Base-by-base conservation (phyloP, 352 stramenopile genomes). In the Pelagophyceae sp. region DNA sequence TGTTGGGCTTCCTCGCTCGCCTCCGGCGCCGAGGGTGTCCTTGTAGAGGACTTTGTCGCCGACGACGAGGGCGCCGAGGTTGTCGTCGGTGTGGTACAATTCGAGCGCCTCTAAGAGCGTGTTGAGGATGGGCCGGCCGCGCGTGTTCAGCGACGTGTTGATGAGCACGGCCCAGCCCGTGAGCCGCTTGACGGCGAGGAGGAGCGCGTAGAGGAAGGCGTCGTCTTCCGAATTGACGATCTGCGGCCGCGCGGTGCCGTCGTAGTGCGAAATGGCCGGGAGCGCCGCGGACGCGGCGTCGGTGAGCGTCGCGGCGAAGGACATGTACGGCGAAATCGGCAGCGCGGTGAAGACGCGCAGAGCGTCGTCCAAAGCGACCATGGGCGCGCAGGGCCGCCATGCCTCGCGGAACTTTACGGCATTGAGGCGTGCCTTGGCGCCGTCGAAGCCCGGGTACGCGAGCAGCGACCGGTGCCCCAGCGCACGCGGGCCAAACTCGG, bases 91-190 rank as follows among this genome's bases (percentile, higher is more conserved):
- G 29, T 6, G 3, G 50, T 67, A 64, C 29, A 76, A 37, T 5
- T 33, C 38, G 15, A 84, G 31, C 23, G 72, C 79, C 74, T 87
- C 81, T 63, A 40, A n/a, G 38, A 81, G 77, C 31, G 78, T 86
- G 72, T 87, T 83, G 11, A 87, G 79, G 45, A 87, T 87, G 33
- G 83, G 83, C 54, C 84, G 74, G 17, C 75, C 76, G 74, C 74
- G 79, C 33, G 83, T 63, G 77, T 87, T 87, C 76, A 87, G 87
- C n/a, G 78, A 85, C 20, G 83, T 87, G 75, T 87, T 87, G 67
- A 87, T 83, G 25, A 87, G 75, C 77, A 86, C 86, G 37, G 82
- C 50, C 40, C 60, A 63, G 35, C 67, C 35, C 67, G 67, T 74
- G 35, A 6, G 33, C 38, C 27, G 11, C 23, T 5, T 2, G 67